Conservation (phyloP, 2,329 filamentous ascomycete species). For the Alternaria triticimaculans region DNA sequence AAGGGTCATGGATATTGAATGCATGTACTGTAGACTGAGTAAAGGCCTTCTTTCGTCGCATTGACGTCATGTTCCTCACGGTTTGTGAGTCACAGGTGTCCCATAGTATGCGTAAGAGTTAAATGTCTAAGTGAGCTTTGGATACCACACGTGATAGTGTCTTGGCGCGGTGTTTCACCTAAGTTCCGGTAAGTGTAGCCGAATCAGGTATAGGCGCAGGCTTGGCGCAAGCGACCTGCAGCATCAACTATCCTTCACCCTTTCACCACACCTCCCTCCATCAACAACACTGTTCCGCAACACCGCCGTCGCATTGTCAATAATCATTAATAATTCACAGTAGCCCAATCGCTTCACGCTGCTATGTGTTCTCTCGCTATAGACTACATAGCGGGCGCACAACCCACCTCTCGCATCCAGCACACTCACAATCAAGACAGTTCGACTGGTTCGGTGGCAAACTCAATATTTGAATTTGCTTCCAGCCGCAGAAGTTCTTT, state of each 20-base stretch:
- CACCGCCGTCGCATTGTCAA: not conserved
- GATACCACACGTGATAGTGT: slow-evolving; percentile 5
- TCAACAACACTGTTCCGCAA: not conserved
- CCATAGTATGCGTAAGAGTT: not conserved
- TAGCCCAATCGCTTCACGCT: not conserved
- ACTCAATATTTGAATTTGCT: not conserved
- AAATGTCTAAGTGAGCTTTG: not conserved
- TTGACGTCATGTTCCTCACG: not conserved
- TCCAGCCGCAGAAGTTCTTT: not conserved
- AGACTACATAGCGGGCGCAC: not conserved
- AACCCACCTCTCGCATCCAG: not conserved
- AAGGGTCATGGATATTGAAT: not conserved
- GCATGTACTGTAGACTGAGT: not conserved
- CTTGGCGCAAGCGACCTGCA: not conserved
- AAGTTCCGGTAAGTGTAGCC: not conserved
- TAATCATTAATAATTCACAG: not conserved
- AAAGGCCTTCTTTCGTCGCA: not conserved
- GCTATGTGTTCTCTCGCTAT: slow-evolving; percentile 1
- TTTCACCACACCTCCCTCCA: not conserved
- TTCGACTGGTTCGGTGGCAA: not conserved
- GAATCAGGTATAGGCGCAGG: slow-evolving; percentile 5
- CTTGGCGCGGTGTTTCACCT: slow-evolving; percentile 15
- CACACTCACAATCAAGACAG: not conserved
- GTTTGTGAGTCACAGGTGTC: not conserved
- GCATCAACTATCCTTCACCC: not conserved